Conservation (phyloP, 78 protist species). For the Dictyostelium purpureum region DNA sequence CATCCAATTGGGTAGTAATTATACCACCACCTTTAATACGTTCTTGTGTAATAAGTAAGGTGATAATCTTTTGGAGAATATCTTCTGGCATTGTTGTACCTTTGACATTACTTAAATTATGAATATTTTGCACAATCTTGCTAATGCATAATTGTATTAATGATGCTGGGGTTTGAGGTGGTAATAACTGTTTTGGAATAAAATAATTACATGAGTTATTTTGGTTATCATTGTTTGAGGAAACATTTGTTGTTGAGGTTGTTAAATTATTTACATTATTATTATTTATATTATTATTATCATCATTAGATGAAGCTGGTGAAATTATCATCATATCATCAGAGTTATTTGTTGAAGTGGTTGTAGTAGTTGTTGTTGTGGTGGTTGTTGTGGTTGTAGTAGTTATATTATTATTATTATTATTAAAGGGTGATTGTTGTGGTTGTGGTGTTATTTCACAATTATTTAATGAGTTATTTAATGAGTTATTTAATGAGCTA, state of each 20-base stretch:
- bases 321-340: no score
- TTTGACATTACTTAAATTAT: background rate
- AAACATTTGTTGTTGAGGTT: background rate
- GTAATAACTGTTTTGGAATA: constrained; percentile 28
- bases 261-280: no score
- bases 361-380: background rate
- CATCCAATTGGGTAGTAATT: constrained; percentile 30
- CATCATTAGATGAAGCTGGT: background rate
- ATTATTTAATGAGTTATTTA: no score
- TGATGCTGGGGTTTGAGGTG: constrained; percentile 47
- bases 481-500: background rate
- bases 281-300: background rate
- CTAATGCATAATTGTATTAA: constrained; percentile 31
- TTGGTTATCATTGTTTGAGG: background rate
- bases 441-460: background rate
- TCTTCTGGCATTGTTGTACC: constrained; percentile 39
- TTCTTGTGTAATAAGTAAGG: constrained; percentile 38
- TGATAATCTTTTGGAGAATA: constrained; percentile 47
- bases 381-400: background rate
- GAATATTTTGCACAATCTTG: constrained; percentile 47
- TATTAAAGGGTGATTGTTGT: background rate
- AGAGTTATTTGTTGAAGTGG: no score
- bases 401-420: background rate
- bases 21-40: constrained; percentile 10
- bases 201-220: constrained; percentile 16